phyloP scores from a whole-genome alignment of 2,329 filamentous ascomycete species.

The Colletotrichum scovillei region DNA sequence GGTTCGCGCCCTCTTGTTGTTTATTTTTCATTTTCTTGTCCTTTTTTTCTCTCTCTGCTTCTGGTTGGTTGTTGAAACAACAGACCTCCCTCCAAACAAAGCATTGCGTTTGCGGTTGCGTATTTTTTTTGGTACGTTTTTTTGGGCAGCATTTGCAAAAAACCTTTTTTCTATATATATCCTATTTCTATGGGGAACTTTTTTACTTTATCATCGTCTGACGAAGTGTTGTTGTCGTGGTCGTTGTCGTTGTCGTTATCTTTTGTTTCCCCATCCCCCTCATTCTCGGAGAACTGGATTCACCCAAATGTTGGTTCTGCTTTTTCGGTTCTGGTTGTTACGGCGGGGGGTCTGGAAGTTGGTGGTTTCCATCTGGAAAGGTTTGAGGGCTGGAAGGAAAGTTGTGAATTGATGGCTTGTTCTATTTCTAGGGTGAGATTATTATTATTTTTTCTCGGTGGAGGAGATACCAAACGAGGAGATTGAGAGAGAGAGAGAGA shows the following conservation, averaged over 20 bases:
- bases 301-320: neutral
- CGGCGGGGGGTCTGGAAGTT: neutral
- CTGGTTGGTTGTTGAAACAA: neutral
- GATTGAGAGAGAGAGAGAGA: neutral
- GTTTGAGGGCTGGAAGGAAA: no score
- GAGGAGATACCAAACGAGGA: conserved; percentile 34
- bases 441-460: neutral
- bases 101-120: neutral
- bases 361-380: no score
- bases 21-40: neutral
- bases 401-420: neutral
- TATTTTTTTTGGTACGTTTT: neutral
- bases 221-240: neutral
- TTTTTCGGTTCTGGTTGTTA: neutral
- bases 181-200: neutral
- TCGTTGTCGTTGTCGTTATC: no score
- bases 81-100: neutral
- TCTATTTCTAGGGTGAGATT: neutral
- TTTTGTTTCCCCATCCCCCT: no score
- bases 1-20: conserved; percentile 18
- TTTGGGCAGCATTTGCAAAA: no score
- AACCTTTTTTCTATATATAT: no score
- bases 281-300: neutral
- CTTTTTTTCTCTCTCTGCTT: neutral
- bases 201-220: neutral